Percentiles rank a stretch among this genome's conserved stretches.
Evolutionary conservation across 805 yeast species (phyloP).

Genomic region (Candida maesae): DNA sequence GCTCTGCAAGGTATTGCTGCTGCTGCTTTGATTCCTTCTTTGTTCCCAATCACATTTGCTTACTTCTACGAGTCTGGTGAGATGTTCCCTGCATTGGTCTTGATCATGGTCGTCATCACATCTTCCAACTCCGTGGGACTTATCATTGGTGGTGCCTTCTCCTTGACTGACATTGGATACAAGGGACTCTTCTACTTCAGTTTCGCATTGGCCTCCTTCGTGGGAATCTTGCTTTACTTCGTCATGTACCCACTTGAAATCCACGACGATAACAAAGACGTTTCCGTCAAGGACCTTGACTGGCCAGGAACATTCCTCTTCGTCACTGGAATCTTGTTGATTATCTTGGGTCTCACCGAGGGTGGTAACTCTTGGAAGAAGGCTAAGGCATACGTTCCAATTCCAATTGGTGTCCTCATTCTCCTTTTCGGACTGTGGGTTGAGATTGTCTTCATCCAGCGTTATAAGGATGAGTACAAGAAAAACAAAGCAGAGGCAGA

Average conservation of each 20-base stretch:
- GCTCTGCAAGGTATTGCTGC: conserved; percentile 45
- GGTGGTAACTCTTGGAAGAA: conserved; percentile 41
- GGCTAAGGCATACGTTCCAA: conserved; percentile 39
- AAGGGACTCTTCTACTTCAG: conserved; percentile 36
- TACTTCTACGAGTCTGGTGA: conserved; percentile 27
- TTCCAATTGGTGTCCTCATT: conserved; percentile 35
- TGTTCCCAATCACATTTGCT: conserved; percentile 31
- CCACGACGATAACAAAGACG: conserved; percentile 1
- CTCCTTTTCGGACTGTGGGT: conserved; percentile 26
- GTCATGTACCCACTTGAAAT: conserved; percentile 16
- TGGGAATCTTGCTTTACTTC: conserved; percentile 25
- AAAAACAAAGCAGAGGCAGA: not conserved
- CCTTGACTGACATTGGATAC: conserved; percentile 35
- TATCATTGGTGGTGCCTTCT: conserved; percentile 43
- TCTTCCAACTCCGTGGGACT: conserved; percentile 36
- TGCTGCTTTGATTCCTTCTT: conserved; percentile 37
- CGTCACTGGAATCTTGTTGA: conserved; percentile 33
- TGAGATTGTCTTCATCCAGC: conserved; percentile 28
- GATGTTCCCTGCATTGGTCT: conserved; percentile 25
- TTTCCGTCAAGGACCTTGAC: conserved; percentile 31
- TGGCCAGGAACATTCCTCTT: conserved; percentile 32
- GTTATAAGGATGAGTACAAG: conserved; percentile 8
- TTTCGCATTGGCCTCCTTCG: conserved; percentile 30
- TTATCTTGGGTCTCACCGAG: conserved; percentile 42
- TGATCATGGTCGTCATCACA: conserved; percentile 28